phyloP scores from a whole-genome alignment of 2,329 filamentous ascomycete species.

The Chaetomium strumarium region DNA sequence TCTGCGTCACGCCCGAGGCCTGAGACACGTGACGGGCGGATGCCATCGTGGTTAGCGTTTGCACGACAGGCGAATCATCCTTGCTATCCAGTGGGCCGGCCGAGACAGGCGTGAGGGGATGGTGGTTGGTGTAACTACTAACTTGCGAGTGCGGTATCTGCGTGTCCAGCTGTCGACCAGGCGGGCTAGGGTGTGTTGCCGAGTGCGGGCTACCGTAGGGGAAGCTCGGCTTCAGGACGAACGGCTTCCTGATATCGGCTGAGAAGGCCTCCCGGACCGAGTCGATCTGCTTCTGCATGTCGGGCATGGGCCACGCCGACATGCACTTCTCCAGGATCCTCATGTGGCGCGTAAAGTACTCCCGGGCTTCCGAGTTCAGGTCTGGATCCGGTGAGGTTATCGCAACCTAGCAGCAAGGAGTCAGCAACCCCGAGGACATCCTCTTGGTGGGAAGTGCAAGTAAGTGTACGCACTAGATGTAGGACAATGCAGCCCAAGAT shows the following conservation, averaged over 20 bases:
- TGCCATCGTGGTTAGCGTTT: slow-evolving; percentile 67
- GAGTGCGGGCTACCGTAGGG: slow-evolving; percentile 75
- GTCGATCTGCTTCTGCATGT: slow-evolving; percentile 85
- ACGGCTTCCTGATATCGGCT: slow-evolving; percentile 74
- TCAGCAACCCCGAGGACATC: slow-evolving; percentile 4
- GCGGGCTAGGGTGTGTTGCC: slow-evolving; percentile 58
- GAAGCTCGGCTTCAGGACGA: slow-evolving; percentile 82
- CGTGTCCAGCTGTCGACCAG: slow-evolving; percentile 49
- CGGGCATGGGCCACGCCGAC: slow-evolving; percentile 77
- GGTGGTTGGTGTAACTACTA: slow-evolving; percentile 64
- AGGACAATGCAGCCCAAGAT: slow-evolving; percentile 88
- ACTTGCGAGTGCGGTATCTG: slow-evolving; percentile 51
- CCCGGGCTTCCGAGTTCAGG: slow-evolving; percentile 74
- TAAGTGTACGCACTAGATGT: slow-evolving; percentile 70
- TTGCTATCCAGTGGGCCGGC: slow-evolving; percentile 66
- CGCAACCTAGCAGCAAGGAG: slow-evolving; percentile 58
- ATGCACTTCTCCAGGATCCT: slow-evolving; percentile 83
- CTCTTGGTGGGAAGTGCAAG: background rate
- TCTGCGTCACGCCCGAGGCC: slow-evolving; percentile 45
- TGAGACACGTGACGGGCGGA: slow-evolving; percentile 47
- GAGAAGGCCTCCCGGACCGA: slow-evolving; percentile 87
- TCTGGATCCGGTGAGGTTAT: slow-evolving; percentile 90
- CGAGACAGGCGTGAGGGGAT: slow-evolving; percentile 76
- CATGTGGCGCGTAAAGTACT: slow-evolving; percentile 93
- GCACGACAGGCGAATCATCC: slow-evolving; percentile 63